Evolutionary conservation across 768 basidiomycete species (phyloP).

Genomic region (Suillus spraguei): DNA sequence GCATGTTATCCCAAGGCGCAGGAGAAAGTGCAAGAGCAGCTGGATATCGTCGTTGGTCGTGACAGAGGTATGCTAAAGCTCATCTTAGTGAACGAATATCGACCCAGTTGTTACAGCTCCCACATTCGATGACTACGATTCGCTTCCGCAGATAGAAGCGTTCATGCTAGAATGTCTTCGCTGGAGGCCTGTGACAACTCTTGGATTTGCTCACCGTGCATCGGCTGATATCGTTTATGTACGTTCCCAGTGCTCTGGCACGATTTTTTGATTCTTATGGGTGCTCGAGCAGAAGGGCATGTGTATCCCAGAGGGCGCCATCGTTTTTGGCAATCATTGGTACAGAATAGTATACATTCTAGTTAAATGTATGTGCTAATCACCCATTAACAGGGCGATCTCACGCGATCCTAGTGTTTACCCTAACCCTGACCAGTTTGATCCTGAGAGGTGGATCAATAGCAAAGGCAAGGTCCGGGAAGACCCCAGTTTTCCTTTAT

Average conservation of each 20-base stretch:
- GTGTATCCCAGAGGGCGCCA: slow-evolving; percentile 39
- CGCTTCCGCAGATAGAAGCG: slow-evolving; percentile 41
- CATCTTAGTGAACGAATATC: background rate
- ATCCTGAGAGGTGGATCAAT: slow-evolving; percentile 58
- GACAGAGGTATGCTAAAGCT: slow-evolving; percentile 30
- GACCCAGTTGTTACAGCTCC: slow-evolving; percentile 33
- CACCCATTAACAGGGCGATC: slow-evolving; percentile 42
- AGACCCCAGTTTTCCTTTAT: slow-evolving; percentile 44
- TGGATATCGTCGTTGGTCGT: slow-evolving; percentile 55
- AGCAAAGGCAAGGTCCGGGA: slow-evolving; percentile 45
- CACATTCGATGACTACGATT: slow-evolving; percentile 39
- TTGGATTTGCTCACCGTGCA: slow-evolving; percentile 65
- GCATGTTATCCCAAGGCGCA: slow-evolving; percentile 60
- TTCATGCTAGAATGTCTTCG: slow-evolving; percentile 44
- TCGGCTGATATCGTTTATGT: slow-evolving; percentile 68
- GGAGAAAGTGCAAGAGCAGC: slow-evolving; percentile 50
- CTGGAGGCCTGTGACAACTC: slow-evolving; percentile 42
- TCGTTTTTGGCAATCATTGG: slow-evolving; percentile 39
- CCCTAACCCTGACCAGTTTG: slow-evolving; percentile 58
- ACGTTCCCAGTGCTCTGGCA: slow-evolving; percentile 12
- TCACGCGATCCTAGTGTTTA: slow-evolving; percentile 58
- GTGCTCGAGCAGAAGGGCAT: slow-evolving; percentile 31
- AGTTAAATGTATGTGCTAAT: background rate
- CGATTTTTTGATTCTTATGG: background rate
- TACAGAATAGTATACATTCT: slow-evolving; percentile 8